A percentile compares a stretch with the other conserved stretches of the same genome.
Conservation (phyloP, 129 eudicot species). For the Rutidosis leptorrhynchoides region DNA sequence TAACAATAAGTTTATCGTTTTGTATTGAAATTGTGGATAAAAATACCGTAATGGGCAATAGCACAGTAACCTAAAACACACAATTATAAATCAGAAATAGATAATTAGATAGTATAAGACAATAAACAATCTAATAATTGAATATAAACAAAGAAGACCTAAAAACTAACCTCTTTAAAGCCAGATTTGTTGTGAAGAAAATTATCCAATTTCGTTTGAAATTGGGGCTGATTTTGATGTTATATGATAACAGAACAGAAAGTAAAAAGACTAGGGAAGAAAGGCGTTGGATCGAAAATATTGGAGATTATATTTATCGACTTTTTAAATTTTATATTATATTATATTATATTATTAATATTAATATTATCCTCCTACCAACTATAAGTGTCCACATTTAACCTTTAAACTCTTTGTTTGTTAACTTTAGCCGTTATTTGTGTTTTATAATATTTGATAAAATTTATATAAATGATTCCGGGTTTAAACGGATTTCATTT, state of each 20-base stretch:
- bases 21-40: neutral
- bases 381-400: too few species aligned
- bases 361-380: too few species aligned
- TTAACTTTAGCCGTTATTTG: too few species aligned
- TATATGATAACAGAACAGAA: conserved; percentile 10
- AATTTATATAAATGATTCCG: too few species aligned
- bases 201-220: conserved; percentile 2
- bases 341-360: too few species aligned
- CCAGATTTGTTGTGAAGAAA: conserved; percentile 47
- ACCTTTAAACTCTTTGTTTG: too few species aligned
- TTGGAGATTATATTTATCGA: neutral
- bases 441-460: too few species aligned
- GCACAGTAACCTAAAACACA: neutral
- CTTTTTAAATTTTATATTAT: neutral
- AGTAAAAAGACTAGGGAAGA: neutral
- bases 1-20: neutral
- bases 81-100: neutral
- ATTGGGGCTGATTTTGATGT: neutral
- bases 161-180: conserved; percentile 53
- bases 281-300: conserved; percentile 15
- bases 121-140: neutral
- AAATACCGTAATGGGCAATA: neutral
- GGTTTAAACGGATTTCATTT: too few species aligned
- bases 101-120: neutral
- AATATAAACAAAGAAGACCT: neutral